These are phyloP conservation scores for Candida tropicalis DNA, from an alignment of 1,139 yeast species.

Conservation along the genomic window DNA sequence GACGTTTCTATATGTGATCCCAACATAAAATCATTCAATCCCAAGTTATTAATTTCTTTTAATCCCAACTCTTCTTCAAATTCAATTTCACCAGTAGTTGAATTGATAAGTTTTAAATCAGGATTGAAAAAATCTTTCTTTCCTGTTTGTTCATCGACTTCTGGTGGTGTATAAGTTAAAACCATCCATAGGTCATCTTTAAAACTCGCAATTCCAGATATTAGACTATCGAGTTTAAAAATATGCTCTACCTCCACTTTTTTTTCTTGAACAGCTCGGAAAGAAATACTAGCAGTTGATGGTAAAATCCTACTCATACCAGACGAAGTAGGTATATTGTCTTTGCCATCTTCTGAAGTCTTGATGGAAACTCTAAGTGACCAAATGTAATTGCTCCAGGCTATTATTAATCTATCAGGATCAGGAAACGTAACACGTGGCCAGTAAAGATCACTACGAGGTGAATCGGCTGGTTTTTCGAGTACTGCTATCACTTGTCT, in stretches of 20 bases:
- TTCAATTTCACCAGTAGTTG: slow-evolving; percentile 69
- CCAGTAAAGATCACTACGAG: slow-evolving; percentile 81
- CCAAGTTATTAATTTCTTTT: slow-evolving; percentile 58
- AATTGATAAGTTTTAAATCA: slow-evolving; percentile 69
- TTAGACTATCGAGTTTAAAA: slow-evolving; percentile 56
- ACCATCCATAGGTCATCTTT: slow-evolving; percentile 67
- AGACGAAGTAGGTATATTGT: slow-evolving; percentile 22
- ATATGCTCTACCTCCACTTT: slow-evolving; percentile 60
- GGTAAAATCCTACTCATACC: slow-evolving; percentile 47
- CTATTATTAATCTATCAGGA: slow-evolving; percentile 67
- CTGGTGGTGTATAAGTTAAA: slow-evolving; percentile 55
- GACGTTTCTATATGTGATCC: slow-evolving; percentile 46
- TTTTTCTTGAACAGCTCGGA: slow-evolving; percentile 58
- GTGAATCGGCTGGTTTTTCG: slow-evolving; percentile 59
- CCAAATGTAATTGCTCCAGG: slow-evolving; percentile 87
- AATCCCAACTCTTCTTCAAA: slow-evolving; percentile 82
- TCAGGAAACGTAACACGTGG: slow-evolving; percentile 77
- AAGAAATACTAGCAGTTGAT: slow-evolving; percentile 68
- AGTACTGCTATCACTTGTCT: slow-evolving; percentile 51
- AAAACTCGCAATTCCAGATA: slow-evolving; percentile 79
- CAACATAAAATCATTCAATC: slow-evolving; percentile 79
- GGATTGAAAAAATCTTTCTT: slow-evolving; percentile 50
- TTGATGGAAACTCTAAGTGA: slow-evolving; percentile 53
- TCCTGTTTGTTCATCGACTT: slow-evolving; percentile 23
- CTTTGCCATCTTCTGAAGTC: slow-evolving; percentile 19